Evolutionary conservation across 2,329 filamentous ascomycete genomes (phyloP), one percentile per base, ranked within the genome.

Genomic region (Xylariaceae sp.): DNA sequence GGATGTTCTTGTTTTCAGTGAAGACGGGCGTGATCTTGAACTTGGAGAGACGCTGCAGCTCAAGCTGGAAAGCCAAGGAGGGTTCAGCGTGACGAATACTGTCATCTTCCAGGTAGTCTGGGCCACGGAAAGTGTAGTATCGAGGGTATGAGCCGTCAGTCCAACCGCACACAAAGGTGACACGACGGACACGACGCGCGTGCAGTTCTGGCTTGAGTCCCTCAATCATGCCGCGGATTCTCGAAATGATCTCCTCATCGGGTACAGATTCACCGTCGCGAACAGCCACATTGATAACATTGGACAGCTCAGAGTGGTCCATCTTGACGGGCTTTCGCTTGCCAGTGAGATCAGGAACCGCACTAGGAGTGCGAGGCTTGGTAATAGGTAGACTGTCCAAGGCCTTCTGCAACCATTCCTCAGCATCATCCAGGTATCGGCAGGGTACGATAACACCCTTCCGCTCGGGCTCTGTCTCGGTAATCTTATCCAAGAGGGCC

Each of bases 21-120:
- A 99, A 99, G 55, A 99, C 92, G 1, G 94, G 93, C 80, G 92
- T 95, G 78, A 97, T 96, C 79, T 92, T 88, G 85, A 99, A 99
- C 80, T 97, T 97, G 71, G 89, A 89, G 35, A 99, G 85, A 74
- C 94, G 89, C 61, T 87, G 88, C 65, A 99, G 87, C 77, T 99
- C 94, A 74, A 97, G 89, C 81, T 99, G 94, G 90, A 97, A 99
- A 72, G 94, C 92, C 75, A 97, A 82, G 57, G 94, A 93, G 54
- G 94, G 94, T 78, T 99, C 94, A 65, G 86, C 95, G 81, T 99
- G 93, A 79, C 94, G 93, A 72, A 99, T 97, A 75, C 89, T 96
- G 74, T 90, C 86, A 71, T 99, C 94, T 76, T 99, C 94, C 55
- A 85, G 82, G 75, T 96, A 99, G 55, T 80, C 78, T 34, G 94